Conservation (phyloP, 192 early-diverging fungal genomes). For the Backusella macrospora region DNA sequence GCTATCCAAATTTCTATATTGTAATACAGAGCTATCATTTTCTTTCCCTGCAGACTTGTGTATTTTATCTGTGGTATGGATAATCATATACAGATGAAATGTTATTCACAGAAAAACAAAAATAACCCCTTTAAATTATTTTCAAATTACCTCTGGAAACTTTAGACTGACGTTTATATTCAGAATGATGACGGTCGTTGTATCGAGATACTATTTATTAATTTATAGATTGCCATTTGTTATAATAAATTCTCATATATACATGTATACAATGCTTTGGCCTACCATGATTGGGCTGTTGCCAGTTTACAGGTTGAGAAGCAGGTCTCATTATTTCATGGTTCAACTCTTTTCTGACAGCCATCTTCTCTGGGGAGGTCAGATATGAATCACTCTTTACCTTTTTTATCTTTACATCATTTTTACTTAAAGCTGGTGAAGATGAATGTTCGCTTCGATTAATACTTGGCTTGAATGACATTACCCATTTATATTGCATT, state of each 20-base stretch:
- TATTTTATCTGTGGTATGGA: too few species aligned
- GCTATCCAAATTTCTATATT: too few species aligned
- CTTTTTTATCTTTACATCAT: background rate
- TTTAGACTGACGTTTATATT: too few species aligned
- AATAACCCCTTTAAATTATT: too few species aligned
- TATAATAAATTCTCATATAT: background rate
- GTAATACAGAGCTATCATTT: too few species aligned
- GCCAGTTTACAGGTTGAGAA: background rate
- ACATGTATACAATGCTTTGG: background rate
- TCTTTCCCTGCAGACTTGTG: too few species aligned
- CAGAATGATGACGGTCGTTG: too few species aligned
- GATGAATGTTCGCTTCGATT: background rate
- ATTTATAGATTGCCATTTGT: too few species aligned
- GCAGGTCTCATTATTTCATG: background rate
- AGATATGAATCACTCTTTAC: conserved; percentile 8
- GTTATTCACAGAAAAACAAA: too few species aligned
- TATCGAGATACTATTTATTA: too few species aligned
- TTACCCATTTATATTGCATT: conserved; percentile 71
- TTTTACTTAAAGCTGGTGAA: background rate
- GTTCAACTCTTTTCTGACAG: background rate
- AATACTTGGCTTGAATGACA: background rate
- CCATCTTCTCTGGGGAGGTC: background rate
- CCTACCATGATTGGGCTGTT: background rate
- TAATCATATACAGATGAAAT: too few species aligned
- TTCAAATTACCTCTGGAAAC: too few species aligned